Conservation (phyloP, 2,329 filamentous ascomycete species). For the Aschersonia sp. region DNA sequence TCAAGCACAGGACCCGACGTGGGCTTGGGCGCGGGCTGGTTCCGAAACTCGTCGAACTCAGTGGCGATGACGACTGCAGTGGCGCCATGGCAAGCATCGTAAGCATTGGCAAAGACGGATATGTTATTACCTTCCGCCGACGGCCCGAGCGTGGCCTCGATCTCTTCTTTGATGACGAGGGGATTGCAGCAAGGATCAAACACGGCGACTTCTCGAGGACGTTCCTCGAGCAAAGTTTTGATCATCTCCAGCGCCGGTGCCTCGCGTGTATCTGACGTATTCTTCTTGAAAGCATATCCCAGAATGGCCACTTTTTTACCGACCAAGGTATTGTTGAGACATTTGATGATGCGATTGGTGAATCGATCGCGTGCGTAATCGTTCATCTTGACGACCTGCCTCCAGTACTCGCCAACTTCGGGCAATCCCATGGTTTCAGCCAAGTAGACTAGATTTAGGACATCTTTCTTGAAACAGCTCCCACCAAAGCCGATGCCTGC, state of each 20-base stretch:
- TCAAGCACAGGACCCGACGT: constrained; percentile 13
- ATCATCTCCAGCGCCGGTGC: constrained; percentile 56
- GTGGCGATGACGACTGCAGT: constrained; percentile 40
- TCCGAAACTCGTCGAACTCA: constrained; percentile 41
- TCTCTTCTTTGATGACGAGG: constrained; percentile 33
- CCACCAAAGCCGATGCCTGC: constrained; percentile 68
- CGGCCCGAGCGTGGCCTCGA: constrained; percentile 26
- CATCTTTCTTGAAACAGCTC: constrained; percentile 71
- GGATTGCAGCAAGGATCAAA: constrained; percentile 52
- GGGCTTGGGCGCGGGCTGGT: constrained; percentile 19
- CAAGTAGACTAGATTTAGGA: constrained; percentile 59
- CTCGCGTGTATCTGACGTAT: constrained; percentile 63
- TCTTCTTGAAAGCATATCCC: constrained; percentile 69
- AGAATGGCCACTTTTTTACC: constrained; percentile 60
- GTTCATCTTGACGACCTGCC: constrained; percentile 61
- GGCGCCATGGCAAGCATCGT: constrained; percentile 32
- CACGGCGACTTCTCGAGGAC: constrained; percentile 47
- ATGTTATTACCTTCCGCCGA: constrained; percentile 27
- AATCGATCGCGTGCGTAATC: constrained; percentile 61
- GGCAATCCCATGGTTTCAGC: constrained; percentile 54
- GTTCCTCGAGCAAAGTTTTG: constrained; percentile 48
- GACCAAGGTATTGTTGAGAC: constrained; percentile 52
- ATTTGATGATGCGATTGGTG: constrained; percentile 47
- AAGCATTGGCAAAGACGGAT: constrained; percentile 30
- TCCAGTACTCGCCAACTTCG: constrained; percentile 66